Percentiles rank a stretch among this genome's conserved stretches.
phyloP scores from a whole-genome alignment of 768 basidiomycete species.

The Agrocybe praecox region DNA sequence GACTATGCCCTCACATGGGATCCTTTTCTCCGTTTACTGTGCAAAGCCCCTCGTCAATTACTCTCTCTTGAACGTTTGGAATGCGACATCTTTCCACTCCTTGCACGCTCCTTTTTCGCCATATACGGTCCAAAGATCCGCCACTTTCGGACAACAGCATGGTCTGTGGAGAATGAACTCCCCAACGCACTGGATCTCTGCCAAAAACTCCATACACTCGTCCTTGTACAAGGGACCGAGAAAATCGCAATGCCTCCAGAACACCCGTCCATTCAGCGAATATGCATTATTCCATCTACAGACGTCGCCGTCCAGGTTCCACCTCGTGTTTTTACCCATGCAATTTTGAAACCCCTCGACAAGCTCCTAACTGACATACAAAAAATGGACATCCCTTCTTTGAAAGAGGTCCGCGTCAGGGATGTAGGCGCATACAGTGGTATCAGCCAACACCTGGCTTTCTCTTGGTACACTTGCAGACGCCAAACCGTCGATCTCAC shows the following conservation, averaged over 20 bases:
- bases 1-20: conserved; percentile 36
- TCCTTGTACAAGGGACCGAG: conserved; percentile 34
- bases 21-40: conserved; percentile 38
- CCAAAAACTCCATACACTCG: conserved; percentile 43
- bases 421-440: conserved; percentile 36
- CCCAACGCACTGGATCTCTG: conserved; percentile 38
- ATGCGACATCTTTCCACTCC: conserved; percentile 38
- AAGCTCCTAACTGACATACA: conserved; percentile 39
- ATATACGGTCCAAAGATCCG: conserved; percentile 45
- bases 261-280: conserved; percentile 41
- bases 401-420: conserved; percentile 40
- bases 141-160: conserved; percentile 37
- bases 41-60: conserved; percentile 32
- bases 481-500: neutral
- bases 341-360: conserved; percentile 44
- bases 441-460: conserved; percentile 18
- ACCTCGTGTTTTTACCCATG: conserved; percentile 33
- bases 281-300: conserved; percentile 44
- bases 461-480: conserved; percentile 23
- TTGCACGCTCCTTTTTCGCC: conserved; percentile 35
- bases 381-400: conserved; percentile 28
- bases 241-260: conserved; percentile 15
- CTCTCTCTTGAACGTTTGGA: conserved; percentile 45
- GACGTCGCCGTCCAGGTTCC: conserved; percentile 40
- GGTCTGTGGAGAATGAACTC: conserved; percentile 28